phyloP scores from a whole-genome alignment of 352 stramenopile species.

The Saprolegnia diclina region DNA sequence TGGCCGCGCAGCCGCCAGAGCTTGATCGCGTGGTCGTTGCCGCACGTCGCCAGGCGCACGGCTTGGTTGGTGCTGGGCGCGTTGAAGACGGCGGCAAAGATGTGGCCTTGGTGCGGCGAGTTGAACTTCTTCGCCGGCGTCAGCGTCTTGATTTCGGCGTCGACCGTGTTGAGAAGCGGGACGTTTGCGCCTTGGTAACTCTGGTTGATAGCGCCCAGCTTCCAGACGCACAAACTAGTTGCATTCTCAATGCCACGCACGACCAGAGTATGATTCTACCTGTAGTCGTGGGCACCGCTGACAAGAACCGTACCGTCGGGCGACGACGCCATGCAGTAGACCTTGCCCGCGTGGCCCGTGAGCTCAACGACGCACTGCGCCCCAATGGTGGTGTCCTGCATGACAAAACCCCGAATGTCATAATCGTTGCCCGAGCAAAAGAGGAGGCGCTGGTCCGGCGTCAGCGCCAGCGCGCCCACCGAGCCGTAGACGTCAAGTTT shows the following conservation, averaged over 20 bases:
- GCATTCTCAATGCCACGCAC: too few relatives aligned
- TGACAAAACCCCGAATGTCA: slow-evolving; percentile 24
- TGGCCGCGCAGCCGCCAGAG: slow-evolving; percentile 24
- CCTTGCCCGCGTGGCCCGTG: slow-evolving; percentile 23
- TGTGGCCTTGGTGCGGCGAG: slow-evolving; percentile 22
- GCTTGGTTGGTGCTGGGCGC: background rate
- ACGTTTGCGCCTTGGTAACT: slow-evolving; percentile 23
- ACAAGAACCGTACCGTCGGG: slow-evolving; percentile 21
- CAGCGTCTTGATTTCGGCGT: slow-evolving; percentile 11
- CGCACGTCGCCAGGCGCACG: slow-evolving; percentile 16
- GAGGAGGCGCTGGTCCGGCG: slow-evolving; percentile 21
- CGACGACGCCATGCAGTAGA: slow-evolving; percentile 24
- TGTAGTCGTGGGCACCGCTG: slow-evolving; percentile 28
- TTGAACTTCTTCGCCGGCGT: slow-evolving; percentile 17
- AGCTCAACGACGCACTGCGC: slow-evolving; percentile 22
- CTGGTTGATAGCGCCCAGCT: slow-evolving; percentile 6
- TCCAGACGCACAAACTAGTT: slow-evolving; percentile 26
- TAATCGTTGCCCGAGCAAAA: slow-evolving; percentile 29
- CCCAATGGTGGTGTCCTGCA: slow-evolving; percentile 10
- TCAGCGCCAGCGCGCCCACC: slow-evolving; percentile 15
- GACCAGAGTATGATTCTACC: slow-evolving; percentile 7
- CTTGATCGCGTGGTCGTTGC: slow-evolving; percentile 29
- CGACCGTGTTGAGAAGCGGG: slow-evolving; percentile 17
- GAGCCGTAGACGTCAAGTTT: slow-evolving; percentile 26
- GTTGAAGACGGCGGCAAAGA: slow-evolving; percentile 17